phyloP scores from a whole-genome alignment of 345 rosid genomes.

The Citropsis articulata region DNA sequence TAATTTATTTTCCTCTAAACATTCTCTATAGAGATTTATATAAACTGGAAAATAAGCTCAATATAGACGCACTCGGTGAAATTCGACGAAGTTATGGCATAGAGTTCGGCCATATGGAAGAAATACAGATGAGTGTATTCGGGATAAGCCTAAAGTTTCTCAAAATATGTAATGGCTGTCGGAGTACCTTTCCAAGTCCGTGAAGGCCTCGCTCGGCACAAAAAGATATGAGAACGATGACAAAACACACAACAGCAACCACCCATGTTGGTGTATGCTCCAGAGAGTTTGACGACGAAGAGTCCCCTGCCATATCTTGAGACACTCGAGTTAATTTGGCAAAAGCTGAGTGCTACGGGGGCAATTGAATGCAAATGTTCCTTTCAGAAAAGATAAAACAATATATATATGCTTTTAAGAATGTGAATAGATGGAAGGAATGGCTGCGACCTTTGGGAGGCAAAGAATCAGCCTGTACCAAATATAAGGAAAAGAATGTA shows the following conservation, averaged over 20 bases:
- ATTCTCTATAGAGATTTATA: neutral
- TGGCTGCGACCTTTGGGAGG: neutral
- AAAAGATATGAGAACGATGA: slow-evolving; percentile 64
- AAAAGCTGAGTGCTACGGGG: neutral
- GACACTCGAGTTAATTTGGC: neutral
- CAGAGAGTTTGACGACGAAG: slow-evolving; percentile 29
- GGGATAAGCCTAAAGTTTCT: neutral
- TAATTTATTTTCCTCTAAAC: neutral
- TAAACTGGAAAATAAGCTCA: neutral
- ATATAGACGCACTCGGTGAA: neutral
- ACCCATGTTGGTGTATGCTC: slow-evolving; percentile 84
- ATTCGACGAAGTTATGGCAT: neutral
- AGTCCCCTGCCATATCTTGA: slow-evolving; percentile 33
- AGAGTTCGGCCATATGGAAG: neutral
- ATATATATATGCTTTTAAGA: neutral
- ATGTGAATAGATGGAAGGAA: neutral
- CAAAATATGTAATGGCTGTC: neutral
- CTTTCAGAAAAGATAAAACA: neutral
- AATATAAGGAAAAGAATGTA: slow-evolving; percentile 20
- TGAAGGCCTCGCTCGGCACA: slow-evolving; percentile 73
- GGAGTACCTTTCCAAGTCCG: slow-evolving; percentile 69
- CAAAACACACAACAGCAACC: slow-evolving; percentile 66
- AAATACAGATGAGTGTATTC: neutral
- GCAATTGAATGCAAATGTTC: neutral
- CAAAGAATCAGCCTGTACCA: slow-evolving; percentile 7